Base-by-base conservation (phyloP, 192 early-diverging fungal genomes). In the Backusella macrospora region DNA sequence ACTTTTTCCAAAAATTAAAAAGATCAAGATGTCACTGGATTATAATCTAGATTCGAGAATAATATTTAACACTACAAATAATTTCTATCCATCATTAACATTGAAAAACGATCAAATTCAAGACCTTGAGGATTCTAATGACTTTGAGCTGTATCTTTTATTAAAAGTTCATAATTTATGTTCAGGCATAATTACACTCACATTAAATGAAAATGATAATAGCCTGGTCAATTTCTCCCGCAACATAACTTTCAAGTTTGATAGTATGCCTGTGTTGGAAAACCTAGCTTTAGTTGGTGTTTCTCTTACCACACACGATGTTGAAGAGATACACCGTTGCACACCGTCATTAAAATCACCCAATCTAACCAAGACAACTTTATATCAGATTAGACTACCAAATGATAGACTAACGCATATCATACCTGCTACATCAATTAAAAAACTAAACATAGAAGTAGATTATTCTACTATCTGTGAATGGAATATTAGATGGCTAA, bases 381-480 rank as follows among this genome's bases (percentile, higher is more conserved):
- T 52, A 34, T 2, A 34, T 34, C 29, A 34, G 1, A 34, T 0
- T 34, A 2, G 2, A 8, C 2, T 23, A 18, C 49, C 8, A 3
- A 21, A 2, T 2, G 21, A 0, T 52, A 9, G 0, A 21, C 49
- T n/a, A 0, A 16, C 18, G 6, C 9, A 3, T n/a, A 18, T 52
- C 21, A 8, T 8, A 52, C 49, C 49, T 18, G n/a, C 6, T 7
- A 18, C 18, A 52, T 16, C 21, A 7, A 6, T 52, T 21, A 8
- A 5, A 7, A 52, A 18, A 18, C 18, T 52, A 7, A 52, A 21
- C 6, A 21, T 52, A 52, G n/a, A n/a, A 8, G 0, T 8, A 6
- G 4, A 6, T 8, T 1, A 7, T 0, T 6, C 0, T 0, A 21
- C 8, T 52, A 0, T 21, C 0, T 5, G 9, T 6, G 3, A 23